Percentiles rank a stretch among this genome's conserved stretches.
Evolutionary conservation across 2,329 filamentous ascomycete species (phyloP).

Genomic region (Cytospora leucostoma): DNA sequence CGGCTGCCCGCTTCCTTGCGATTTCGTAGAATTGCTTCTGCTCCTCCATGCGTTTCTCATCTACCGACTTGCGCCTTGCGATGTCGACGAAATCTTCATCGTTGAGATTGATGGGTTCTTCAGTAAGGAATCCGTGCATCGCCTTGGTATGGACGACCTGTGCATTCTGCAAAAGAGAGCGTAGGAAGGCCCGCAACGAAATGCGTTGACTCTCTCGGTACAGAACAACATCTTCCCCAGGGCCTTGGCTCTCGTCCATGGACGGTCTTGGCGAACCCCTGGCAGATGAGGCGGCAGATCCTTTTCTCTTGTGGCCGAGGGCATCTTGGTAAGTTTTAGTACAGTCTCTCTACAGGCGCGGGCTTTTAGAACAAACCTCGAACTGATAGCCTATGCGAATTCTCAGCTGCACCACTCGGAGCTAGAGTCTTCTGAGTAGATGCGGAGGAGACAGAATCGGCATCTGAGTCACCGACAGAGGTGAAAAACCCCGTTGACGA

Average conservation of each 20-base stretch:
- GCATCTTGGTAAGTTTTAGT: conserved; percentile 13
- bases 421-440: conserved; percentile 62
- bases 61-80: conserved; percentile 73
- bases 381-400: conserved; percentile 45
- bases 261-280: conserved; percentile 46
- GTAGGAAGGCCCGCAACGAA: conserved; percentile 86
- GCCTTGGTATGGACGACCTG: conserved; percentile 81
- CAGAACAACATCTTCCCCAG: conserved; percentile 51
- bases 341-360: background rate
- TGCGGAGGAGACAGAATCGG: conserved; percentile 76
- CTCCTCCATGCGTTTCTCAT: conserved; percentile 86
- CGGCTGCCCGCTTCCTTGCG: conserved; percentile 82
- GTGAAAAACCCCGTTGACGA: conserved; percentile 53
- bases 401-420: conserved; percentile 33
- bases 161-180: conserved; percentile 80
- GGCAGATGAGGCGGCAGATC: conserved; percentile 39
- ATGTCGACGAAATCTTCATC: conserved; percentile 87
- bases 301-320: conserved; percentile 41
- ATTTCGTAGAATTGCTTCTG: conserved; percentile 96
- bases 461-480: conserved; percentile 66
- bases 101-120: conserved; percentile 69
- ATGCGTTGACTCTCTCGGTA: conserved; percentile 90
- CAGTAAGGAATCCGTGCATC: conserved; percentile 80
- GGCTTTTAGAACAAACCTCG: conserved; percentile 38
- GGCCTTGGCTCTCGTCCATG: conserved; percentile 44